Conservation (phyloP, 257 asterid species). For the Jacaranda mimosifolia region DNA sequence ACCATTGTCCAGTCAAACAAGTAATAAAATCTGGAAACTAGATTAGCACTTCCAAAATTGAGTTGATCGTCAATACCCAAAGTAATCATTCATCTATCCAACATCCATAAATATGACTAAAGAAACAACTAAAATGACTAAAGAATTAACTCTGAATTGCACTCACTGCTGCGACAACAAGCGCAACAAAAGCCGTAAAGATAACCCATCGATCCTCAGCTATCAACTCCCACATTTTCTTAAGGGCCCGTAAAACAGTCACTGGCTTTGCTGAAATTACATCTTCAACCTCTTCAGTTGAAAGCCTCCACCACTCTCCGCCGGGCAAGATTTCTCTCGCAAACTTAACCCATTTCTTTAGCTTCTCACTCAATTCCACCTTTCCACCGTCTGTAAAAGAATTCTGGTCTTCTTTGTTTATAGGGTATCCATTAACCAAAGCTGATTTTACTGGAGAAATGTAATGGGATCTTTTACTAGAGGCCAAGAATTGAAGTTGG, state of each 20-base stretch:
- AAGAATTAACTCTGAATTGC: constrained; percentile 5
- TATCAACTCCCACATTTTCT: constrained; percentile 86
- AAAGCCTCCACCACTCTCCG: constrained; percentile 92
- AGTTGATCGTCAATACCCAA: constrained; percentile 9
- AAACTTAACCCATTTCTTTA: constrained; percentile 62
- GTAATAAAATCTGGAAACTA: background rate
- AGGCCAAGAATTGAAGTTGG: constrained; percentile 34
- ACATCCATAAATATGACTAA: constrained; percentile 5
- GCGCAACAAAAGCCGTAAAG: constrained; percentile 77
- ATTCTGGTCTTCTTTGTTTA: constrained; percentile 38
- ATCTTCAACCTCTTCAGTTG: constrained; percentile 58
- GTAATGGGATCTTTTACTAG: constrained; percentile 40
- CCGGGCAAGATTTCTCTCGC: constrained; percentile 68
- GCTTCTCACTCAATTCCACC: constrained; percentile 50
- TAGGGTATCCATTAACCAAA: constrained; percentile 64
- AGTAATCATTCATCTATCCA: background rate
- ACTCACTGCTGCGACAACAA: constrained; percentile 84
- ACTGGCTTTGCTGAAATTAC: constrained; percentile 78
- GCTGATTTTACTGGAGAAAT: constrained; percentile 55
- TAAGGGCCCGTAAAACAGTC: constrained; percentile 80
- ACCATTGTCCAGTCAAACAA: constrained; percentile 27
- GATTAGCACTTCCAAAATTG: too few relatives aligned
- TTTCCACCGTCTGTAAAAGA: constrained; percentile 26
- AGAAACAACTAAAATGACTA: constrained; percentile 8
- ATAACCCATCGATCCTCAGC: constrained; percentile 87